Conservation (phyloP, 78 protist genomes). For the Protostelium mycophagum region DNA sequence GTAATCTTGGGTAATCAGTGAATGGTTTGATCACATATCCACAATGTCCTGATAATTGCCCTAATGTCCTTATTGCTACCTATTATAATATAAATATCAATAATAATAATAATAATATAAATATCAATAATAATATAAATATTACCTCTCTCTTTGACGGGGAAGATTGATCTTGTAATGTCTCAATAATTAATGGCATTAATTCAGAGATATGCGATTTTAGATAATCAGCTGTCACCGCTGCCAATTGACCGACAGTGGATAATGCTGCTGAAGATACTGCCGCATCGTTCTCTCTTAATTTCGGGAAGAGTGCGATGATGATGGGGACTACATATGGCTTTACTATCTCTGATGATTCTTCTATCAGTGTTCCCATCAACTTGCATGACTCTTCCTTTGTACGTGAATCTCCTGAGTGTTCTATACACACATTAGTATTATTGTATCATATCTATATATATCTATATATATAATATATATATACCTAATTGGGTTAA, state of each 20-base stretch:
- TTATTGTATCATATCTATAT: conserved; percentile 5
- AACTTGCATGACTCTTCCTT: conserved; percentile 70
- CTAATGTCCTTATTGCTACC: conserved; percentile 83
- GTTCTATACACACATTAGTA: conserved; percentile 13
- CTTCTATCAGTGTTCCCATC: conserved; percentile 68
- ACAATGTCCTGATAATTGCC: conserved; percentile 77
- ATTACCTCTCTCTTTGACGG: conserved; percentile 28
- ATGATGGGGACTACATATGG: conserved; percentile 86
- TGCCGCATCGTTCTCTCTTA: conserved; percentile 32
- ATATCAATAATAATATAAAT: no score
- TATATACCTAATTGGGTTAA: conserved; percentile 77
- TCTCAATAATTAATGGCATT: conserved; percentile 82
- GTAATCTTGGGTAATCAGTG: conserved; percentile 71
- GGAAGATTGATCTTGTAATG: conserved; percentile 77
- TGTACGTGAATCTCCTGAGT: conserved; percentile 48
- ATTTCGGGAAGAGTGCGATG: conserved; percentile 67
- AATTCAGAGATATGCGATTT: conserved; percentile 49
- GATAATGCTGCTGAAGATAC: conserved; percentile 60
- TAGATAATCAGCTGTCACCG: conserved; percentile 78
- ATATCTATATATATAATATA: not conserved
- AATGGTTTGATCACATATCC: conserved; percentile 87
- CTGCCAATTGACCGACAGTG: conserved; percentile 83
- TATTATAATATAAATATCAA: conserved; percentile 13
- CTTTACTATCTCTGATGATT: conserved; percentile 63
- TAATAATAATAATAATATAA: no score